Base-by-base conservation (phyloP, 768 basidiomycete species). In the Mycena galericulata region DNA sequence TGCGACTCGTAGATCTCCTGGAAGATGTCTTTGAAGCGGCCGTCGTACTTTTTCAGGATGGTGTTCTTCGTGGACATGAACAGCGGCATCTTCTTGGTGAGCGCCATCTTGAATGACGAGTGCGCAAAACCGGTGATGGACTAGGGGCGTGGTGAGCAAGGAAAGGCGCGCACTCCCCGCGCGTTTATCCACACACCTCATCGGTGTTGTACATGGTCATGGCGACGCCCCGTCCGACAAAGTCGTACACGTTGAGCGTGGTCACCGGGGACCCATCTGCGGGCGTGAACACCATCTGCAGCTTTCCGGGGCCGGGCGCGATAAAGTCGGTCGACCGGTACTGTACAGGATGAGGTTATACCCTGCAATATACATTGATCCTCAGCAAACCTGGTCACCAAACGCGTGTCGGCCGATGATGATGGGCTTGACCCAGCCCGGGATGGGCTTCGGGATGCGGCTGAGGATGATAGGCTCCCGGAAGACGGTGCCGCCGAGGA, bases 61-160 rank as follows among this genome's bases (percentile, higher is more conserved):
- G 95, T 97, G 82, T 97, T 99, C 85, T 99, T 98, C 45, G 97
- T 99, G 14, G 95, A 96, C 93, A 99, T 89, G 87, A 97, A 98
- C 90, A 94, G 78, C 45, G 90, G 88, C 87, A 93, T 89, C 78
- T 90, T 91, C 85, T 94, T 93, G 2, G 84, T 75, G 62, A 94
- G 74, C 15, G 90, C 97, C 95, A 98, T 97, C 84, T 99, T 98
- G 87, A 99, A 98, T 22, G 94, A 96, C 7, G 97, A 89, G 82
- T 99, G 97, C 1, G 98, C 97, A 77, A 99, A 99, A 24, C 97
- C 97, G 20, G 84, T 85, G 75, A 99, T 98, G 1, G 94, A 96
- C 92, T 95, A 69, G 22, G 50, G 20, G 34, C 18, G 24, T 26
- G n/a, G 15, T 27, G 34, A 40, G 12, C 53, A 14, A n/a, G n/a